Conservation (phyloP, 129 eudicot genomes). For the Flaveria robusta region DNA sequence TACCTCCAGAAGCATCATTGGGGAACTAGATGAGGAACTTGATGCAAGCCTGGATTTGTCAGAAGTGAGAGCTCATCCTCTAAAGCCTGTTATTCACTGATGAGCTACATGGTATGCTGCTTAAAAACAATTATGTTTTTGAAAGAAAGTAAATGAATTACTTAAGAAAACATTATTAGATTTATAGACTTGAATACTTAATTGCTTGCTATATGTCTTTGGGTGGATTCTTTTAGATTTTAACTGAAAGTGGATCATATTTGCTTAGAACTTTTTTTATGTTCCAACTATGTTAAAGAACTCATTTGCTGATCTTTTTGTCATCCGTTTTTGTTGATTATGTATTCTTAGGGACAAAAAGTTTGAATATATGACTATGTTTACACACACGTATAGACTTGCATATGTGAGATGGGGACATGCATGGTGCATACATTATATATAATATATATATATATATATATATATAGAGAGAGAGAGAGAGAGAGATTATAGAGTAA, state of each 20-base stretch:
- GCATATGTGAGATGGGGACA: background rate
- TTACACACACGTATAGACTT: background rate
- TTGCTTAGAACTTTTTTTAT: background rate
- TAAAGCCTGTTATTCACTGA: conserved; percentile 86
- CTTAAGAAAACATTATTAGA: background rate
- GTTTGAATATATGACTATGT: background rate
- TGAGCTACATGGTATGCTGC: conserved; percentile 22
- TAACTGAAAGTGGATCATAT: background rate
- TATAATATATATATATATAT: too few relatives aligned
- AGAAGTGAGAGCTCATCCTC: conserved; percentile 83
- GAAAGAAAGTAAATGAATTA: conserved; percentile 3
- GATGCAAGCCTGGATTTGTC: conserved; percentile 75
- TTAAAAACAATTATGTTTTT: background rate
- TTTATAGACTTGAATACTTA: background rate
- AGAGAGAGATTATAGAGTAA: background rate
- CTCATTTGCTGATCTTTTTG: conserved; percentile 9
- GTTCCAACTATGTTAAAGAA: conserved; percentile 4
- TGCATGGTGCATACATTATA: background rate
- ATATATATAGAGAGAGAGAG: too few relatives aligned
- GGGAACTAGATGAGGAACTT: conserved; percentile 65
- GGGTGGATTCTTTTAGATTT: conserved; percentile 16
- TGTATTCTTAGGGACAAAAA: background rate
- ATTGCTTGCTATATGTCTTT: conserved; percentile 7
- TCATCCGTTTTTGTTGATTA: background rate
- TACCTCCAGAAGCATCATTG: conserved; percentile 75